A percentile compares a stretch with the other conserved stretches of the same genome.
phyloP scores from a whole-genome alignment of 139 green algal species.

The Micromonas commoda region DNA sequence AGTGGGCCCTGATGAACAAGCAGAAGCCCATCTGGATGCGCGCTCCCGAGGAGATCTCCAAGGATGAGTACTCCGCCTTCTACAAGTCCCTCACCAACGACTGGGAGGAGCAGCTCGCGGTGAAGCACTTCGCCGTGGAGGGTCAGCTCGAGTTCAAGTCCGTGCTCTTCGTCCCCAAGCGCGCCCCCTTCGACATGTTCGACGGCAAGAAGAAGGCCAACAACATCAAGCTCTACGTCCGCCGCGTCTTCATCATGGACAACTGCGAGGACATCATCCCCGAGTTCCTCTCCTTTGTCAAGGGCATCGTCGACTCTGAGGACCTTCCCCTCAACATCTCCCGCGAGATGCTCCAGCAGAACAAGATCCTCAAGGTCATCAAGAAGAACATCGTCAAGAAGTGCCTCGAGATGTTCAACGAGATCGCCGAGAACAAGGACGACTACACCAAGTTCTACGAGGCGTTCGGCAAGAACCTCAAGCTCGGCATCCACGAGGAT shows the following conservation, averaged over 20 bases:
- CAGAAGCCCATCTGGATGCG: conserved; percentile 99
- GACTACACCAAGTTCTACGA: conserved; percentile 99
- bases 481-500: conserved; percentile 97
- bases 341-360: conserved; percentile 99
- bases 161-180: conserved; percentile 82
- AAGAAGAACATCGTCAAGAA: conserved; percentile 99
- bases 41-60: conserved; percentile 90
- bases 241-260: conserved; percentile 99
- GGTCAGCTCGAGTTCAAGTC: conserved; percentile 99
- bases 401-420: conserved; percentile 92
- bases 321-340: conserved; percentile 99
- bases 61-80: conserved; percentile 92
- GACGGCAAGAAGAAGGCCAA: conserved; percentile 89
- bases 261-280: conserved; percentile 99
- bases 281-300: conserved; percentile 92
- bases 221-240: conserved; percentile 99
- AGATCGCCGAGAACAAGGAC: conserved; percentile 99
- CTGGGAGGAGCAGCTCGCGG: conserved; percentile 94
- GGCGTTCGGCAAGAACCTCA: conserved; percentile 99
- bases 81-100: conserved; percentile 98
- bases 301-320: conserved; percentile 97
- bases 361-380: conserved; percentile 99
- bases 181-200: conserved; percentile 99
- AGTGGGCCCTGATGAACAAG: conserved; percentile 99
- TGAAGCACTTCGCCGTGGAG: conserved; percentile 97